Evolutionary conservation across 805 yeast genomes (phyloP).

Genomic region (Blastobotrys muscicola): DNA sequence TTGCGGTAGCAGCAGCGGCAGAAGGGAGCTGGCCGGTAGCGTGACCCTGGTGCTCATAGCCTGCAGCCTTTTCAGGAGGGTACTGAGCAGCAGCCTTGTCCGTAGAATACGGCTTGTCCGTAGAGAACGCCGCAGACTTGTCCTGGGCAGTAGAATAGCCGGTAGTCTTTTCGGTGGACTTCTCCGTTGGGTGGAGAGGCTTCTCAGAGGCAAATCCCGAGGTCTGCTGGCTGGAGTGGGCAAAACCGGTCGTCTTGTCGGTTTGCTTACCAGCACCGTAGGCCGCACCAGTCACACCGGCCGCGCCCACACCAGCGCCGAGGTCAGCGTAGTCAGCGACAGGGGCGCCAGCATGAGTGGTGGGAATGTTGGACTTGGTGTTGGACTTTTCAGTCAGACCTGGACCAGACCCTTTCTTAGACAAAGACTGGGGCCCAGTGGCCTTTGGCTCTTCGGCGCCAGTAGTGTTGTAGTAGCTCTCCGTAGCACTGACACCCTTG

Average conservation of each 20-base stretch:
- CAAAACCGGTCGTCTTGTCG: no score
- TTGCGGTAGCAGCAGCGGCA: no score
- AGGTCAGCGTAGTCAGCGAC: background rate
- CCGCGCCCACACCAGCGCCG: slow-evolving; percentile 6
- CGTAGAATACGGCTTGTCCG: slow-evolving; percentile 1
- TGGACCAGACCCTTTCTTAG: background rate
- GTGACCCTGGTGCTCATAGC: no score
- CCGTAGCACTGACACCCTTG: background rate
- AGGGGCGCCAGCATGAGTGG: background rate
- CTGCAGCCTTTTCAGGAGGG: background rate
- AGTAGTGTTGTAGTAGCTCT: background rate
- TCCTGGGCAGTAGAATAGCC: background rate
- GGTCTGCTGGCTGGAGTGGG: background rate
- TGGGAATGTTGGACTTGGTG: background rate
- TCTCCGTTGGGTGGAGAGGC: background rate
- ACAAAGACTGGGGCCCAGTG: background rate
- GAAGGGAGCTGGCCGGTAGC: no score
- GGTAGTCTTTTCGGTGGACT: background rate
- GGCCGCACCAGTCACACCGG: slow-evolving; percentile 3
- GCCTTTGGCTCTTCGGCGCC: background rate
- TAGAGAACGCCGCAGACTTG: background rate
- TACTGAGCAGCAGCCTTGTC: slow-evolving; percentile 4
- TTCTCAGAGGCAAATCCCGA: no score
- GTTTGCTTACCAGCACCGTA: background rate
- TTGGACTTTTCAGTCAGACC: background rate